Base-by-base conservation (phyloP, 2,329 filamentous ascomycete species). In the Phialophora chinensis region DNA sequence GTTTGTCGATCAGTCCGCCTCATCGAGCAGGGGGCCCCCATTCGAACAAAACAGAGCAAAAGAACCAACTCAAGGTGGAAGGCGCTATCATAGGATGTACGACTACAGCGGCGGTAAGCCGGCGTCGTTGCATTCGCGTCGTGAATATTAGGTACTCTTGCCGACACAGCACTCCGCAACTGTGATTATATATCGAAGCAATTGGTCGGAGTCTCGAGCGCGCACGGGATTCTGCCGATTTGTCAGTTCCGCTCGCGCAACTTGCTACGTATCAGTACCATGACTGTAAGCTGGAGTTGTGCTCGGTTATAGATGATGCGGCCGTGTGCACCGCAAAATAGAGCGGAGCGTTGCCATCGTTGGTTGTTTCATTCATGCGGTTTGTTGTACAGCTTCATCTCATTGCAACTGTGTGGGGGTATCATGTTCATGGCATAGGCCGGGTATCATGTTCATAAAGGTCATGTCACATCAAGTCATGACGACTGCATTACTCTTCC, bases 371-470 rank as follows among this genome's bases (percentile, higher is more conserved):
- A 44, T 44, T 17, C 38, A 17, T n/a, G 17, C 38, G 10, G 17
- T 8, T 8, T n/a, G 38, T 44, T 44, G 14, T 44, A 8, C 17
- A 44, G 38, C 38, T 44, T n/a, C 17, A 44, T 42, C 3, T 42
- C 35, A 17, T 44, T 8, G 38, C 38, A 44, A 44, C 38, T 44
- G 38, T 44, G 14, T 44, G 38, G 38, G 35, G 17, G 5, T 8
- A 44, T 44, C 38, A 44, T 20, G 17, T 44, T n/a, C 17, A n/a
- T 44, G 38, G 38, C 38, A 44, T 44, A 17, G 6, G 38, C 38
- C 17, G 49, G 49, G 49, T 52, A 52, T 52, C 49, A 52, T 12
- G 49, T 52, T 52, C 25, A 25, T 52, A 25, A n/a, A 25, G 49
- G 10, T 29, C 49, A 52, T 52, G 23, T 23, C 49, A 17, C 38